Evolutionary conservation across 2,329 filamentous ascomycete genomes (phyloP), one percentile per base, ranked within the genome.

Genomic region (Trichoderma hamatum): DNA sequence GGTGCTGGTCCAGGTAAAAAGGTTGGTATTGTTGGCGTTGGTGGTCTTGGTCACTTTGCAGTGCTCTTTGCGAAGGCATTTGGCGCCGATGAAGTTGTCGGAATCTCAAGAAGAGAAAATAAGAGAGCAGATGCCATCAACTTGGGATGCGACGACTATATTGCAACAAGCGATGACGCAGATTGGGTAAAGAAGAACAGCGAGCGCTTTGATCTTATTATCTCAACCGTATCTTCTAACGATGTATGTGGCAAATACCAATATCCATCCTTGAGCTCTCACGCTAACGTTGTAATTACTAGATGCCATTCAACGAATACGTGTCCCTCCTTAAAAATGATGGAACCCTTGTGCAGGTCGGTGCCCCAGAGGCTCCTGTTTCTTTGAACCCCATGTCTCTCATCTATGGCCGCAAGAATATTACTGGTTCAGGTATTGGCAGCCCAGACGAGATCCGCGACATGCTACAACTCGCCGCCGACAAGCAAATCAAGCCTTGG

Each of bases 31-130:
- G 81, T 92, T 24, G 90, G 90, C 2, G 81, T 92, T 16, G 90
- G 90, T 9, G 90, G 90, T 2, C 78, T 92, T 1, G 90, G 90
- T 0, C 90, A 93, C 78, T 88, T 92, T 73, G 90, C 87, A 4
- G 79, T 93, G 11, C 78, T 91, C 51, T 91, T 88, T 72, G 90
- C 91, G 1, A 89, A 88, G 77, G 90, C 90, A 1, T 78, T 93
- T 13, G 87, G 86, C 11, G 87, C 85, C n/a, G 86, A 90, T 60
- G 82, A 84, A 56, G 85, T 90, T 14, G 84, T 88, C 9, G 88
- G 84, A 10, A 89, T 89, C 74, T 88, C 85, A 16, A 83, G 87
- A 49, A 83, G 78, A 21, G 78, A 77, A 6, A 78, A 75, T 67
- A 90, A 90, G 81, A 81, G 81, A 55, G 81, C 82, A 0, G 88